These are phyloP conservation scores for Camelina hispida DNA, from an alignment of 345 rosid species.

Conservation along the genomic window DNA sequence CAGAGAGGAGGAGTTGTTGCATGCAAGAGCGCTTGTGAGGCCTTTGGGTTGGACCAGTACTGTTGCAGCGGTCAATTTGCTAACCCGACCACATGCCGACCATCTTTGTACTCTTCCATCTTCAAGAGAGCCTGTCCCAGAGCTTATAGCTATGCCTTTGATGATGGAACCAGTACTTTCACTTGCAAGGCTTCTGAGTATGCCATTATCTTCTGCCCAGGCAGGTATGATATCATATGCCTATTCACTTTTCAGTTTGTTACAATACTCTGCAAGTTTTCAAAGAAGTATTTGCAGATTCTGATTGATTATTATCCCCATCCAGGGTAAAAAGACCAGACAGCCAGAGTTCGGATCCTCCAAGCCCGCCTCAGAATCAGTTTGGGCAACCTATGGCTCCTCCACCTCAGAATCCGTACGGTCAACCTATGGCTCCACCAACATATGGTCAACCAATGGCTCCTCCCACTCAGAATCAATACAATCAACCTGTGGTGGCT, in stretches of 20 bases:
- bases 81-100: conserved; percentile 73
- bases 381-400: conserved; percentile 33
- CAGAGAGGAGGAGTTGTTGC: conserved; percentile 64
- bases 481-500: conserved; percentile 28
- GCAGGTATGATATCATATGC: conserved; percentile 40
- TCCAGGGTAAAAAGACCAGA: conserved; percentile 39
- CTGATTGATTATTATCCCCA: neutral
- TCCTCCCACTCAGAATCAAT: conserved; percentile 37
- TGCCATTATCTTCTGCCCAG: conserved; percentile 78
- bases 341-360: conserved; percentile 33
- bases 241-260: conserved; percentile 20
- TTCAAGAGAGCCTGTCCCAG: conserved; percentile 89
- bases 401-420: neutral
- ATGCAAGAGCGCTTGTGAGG: conserved; percentile 87
- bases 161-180: conserved; percentile 80
- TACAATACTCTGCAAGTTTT: conserved; percentile 1
- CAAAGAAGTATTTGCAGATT: neutral
- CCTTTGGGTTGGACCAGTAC: conserved; percentile 83
- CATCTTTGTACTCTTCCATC: conserved; percentile 72
- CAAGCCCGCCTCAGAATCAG: conserved; percentile 33
- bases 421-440: conserved; percentile 27
- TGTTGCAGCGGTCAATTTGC: conserved; percentile 95
- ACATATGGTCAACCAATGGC: conserved; percentile 22
- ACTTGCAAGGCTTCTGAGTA: conserved; percentile 88
- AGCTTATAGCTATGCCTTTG: conserved; percentile 88